phyloP scores from a whole-genome alignment of 2,329 filamentous ascomycete genomes.

The Fusarium sp. region DNA sequence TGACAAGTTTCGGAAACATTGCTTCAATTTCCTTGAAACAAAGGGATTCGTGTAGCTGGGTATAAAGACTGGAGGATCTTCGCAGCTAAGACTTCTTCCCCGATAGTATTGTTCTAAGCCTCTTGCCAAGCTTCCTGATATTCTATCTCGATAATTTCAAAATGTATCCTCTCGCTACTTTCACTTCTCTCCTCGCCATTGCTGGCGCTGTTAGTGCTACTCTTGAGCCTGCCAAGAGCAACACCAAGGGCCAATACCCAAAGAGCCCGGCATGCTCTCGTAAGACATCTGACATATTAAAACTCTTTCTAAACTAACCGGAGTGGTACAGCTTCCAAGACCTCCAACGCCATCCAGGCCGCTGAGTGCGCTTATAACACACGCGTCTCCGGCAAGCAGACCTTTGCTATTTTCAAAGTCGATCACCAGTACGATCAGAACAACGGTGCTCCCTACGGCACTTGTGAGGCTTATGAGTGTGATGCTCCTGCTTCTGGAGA shows the following conservation, averaged over 20 bases:
- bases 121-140: background rate
- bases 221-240: slow-evolving; percentile 41
- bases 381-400: slow-evolving; percentile 42
- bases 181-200: slow-evolving; percentile 39
- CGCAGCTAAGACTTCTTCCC: background rate
- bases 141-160: background rate
- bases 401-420: slow-evolving; percentile 42
- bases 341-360: slow-evolving; percentile 42
- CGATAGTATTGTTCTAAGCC: background rate
- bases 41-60: background rate
- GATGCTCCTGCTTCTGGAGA: slow-evolving; percentile 27
- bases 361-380: slow-evolving; percentile 46
- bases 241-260: slow-evolving; percentile 45
- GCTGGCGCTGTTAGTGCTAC: slow-evolving; percentile 40
- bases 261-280: slow-evolving; percentile 35
- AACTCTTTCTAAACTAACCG: background rate
- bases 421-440: slow-evolving; percentile 44
- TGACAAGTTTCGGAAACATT: slow-evolving; percentile 24
- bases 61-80: slow-evolving; percentile 18
- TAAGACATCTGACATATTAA: background rate
- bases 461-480: slow-evolving; percentile 40
- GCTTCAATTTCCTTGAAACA: slow-evolving; percentile 32
- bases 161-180: slow-evolving; percentile 39
- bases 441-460: slow-evolving; percentile 44
- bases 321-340: slow-evolving; percentile 35